phyloP scores from a whole-genome alignment of 2,329 filamentous ascomycete genomes.

The Dendryphion nanum region DNA sequence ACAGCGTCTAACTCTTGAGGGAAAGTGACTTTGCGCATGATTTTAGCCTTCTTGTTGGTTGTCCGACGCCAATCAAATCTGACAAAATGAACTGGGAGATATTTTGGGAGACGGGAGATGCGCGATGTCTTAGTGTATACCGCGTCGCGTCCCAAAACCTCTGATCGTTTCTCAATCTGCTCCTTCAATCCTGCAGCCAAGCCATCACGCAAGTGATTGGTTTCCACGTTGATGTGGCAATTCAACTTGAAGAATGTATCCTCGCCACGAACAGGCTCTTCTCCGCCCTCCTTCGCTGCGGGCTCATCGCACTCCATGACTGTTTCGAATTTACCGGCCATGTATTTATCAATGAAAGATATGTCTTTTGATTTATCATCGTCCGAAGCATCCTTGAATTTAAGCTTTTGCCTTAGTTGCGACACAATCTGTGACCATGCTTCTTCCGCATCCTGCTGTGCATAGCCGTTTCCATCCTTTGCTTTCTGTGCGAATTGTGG shows the following conservation, averaged over 20 bases:
- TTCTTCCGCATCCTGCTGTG: conserved; percentile 98
- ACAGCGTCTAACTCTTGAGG: conserved; percentile 88
- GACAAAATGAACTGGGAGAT: conserved; percentile 94
- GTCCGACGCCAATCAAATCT: conserved; percentile 98
- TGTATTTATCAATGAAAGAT: conserved; percentile 87
- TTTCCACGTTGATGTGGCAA: conserved; percentile 86
- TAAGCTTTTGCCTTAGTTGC: conserved; percentile 76
- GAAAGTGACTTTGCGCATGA: conserved; percentile 98
- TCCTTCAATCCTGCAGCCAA: conserved; percentile 79
- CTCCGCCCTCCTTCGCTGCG: conserved; percentile 69
- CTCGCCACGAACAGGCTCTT: conserved; percentile 64
- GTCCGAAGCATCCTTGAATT: conserved; percentile 53
- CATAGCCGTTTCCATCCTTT: conserved; percentile 78
- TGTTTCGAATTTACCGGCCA: conserved; percentile 78
- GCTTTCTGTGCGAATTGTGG: conserved; percentile 92
- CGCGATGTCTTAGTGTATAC: conserved; percentile 87
- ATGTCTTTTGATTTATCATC: conserved; percentile 41
- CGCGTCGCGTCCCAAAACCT: conserved; percentile 72
- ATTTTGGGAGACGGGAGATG: conserved; percentile 88
- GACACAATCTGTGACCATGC: conserved; percentile 95
- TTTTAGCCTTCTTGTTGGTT: conserved; percentile 97
- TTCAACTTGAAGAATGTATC: conserved; percentile 90
- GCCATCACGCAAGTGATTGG: conserved; percentile 88
- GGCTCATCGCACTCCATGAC: conserved; percentile 81
- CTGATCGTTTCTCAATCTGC: conserved; percentile 86